Evolutionary conservation across 2,329 filamentous ascomycete genomes (phyloP), one percentile per base, ranked within the genome.

Genomic region (Calonectria honghensis): DNA sequence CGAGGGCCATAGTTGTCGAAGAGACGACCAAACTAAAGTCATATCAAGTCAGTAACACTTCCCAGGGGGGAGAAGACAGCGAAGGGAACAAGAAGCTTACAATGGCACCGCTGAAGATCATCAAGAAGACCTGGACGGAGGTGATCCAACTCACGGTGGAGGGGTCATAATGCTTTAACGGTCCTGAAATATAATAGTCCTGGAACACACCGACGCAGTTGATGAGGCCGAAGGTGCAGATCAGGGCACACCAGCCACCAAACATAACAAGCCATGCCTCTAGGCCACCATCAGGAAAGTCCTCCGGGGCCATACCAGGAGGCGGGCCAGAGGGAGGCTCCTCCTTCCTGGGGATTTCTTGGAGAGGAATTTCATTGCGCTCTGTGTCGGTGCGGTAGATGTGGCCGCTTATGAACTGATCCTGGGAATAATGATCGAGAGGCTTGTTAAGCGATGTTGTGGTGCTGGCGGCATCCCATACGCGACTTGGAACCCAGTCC

Each of bases 1-100:
- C 88, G 87, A 0, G 93, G 92, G 2, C 93, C 93, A 76, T 91
- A 90, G 76, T 87, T 90, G 82, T 95, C 93, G 78, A 91, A 94
- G 14, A 93, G 61, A 51, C 89, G 90, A 1, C 94, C 93, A 66
- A 86, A 92, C 72, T 83, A 14, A 9, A 50, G 41, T n/a, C 27
- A 65, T 69, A 9, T 20, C 16, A 32, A 41, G 59, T 76, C 14
- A 76, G 65, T 20, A 57, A 31, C 24, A 11, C 4, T 45, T 14
- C 29, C 20, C 13, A 29, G 39, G 2, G 27, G 11, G 29, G 5
- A n/a, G 18, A 1, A 57, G 7, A 10, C 11, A 10, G 3, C 32
- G 63, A 87, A 39, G 85, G 4, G 5, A 29, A 79, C 16, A 65
- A n/a, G 37, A 13, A 41, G 83, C 85, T 77, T 81, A 89, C 86